A percentile compares a stretch with the other conserved stretches of the same genome.
phyloP scores from a whole-genome alignment of 495 filamentous ascomycete species.

The Aspergillus hancockii region DNA sequence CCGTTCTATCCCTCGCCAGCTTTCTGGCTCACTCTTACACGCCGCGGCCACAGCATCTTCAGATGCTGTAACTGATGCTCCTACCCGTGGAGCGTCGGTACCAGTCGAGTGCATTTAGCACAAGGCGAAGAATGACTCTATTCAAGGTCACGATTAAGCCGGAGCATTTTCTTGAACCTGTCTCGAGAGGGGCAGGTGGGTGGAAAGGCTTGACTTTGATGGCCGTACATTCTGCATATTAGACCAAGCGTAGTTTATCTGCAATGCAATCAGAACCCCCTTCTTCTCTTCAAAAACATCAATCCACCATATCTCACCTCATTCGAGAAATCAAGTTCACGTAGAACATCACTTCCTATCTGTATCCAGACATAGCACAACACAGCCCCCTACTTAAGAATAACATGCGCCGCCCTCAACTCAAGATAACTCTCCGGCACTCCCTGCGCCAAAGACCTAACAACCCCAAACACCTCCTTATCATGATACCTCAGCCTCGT shows the following conservation, averaged over 20 bases:
- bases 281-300: not conserved
- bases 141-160: slow-evolving; percentile 87
- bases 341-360: slow-evolving; percentile 2
- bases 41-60: slow-evolving; percentile 57
- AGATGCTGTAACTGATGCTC: slow-evolving; percentile 58
- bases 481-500: slow-evolving; percentile 87
- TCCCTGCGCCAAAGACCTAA: slow-evolving; percentile 74
- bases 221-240: slow-evolving; percentile 52
- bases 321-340: not conserved
- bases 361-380: not conserved
- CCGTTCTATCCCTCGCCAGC: not conserved
- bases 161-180: slow-evolving; percentile 82
- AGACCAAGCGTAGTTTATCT: slow-evolving; percentile 9
- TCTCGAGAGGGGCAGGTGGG: slow-evolving; percentile 74
- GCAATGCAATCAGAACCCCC: not conserved
- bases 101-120: slow-evolving; percentile 46
- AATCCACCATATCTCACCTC: not conserved
- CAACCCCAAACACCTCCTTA: slow-evolving; percentile 80
- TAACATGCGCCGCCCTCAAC: slow-evolving; percentile 84
- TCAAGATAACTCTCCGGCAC: slow-evolving; percentile 85
- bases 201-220: slow-evolving; percentile 93
- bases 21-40: slow-evolving; percentile 22
- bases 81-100: slow-evolving; percentile 52
- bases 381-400: slow-evolving; percentile 68
- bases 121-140: slow-evolving; percentile 54